These are phyloP conservation scores for Psilocybe subaeruginosa DNA, from an alignment of 768 basidiomycete species.

Conservation along the genomic window DNA sequence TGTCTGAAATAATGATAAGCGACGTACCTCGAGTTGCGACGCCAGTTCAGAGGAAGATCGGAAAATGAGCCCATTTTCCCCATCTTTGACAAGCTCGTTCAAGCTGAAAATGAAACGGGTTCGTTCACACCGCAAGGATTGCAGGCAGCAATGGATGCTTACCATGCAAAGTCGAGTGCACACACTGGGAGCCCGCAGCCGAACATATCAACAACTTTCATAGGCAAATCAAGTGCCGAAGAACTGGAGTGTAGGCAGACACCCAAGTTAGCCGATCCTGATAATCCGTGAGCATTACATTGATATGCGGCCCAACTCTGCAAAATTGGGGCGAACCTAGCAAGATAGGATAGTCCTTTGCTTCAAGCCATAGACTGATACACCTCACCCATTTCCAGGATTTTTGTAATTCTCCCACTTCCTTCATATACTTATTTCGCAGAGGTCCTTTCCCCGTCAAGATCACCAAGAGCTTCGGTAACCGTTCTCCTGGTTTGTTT, in stretches of 20 bases:
- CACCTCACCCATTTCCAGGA: constrained; percentile 81
- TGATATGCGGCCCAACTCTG: neutral
- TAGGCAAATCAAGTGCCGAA: constrained; percentile 90
- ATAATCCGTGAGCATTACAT: neutral
- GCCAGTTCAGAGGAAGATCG: constrained; percentile 67
- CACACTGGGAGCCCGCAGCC: constrained; percentile 95
- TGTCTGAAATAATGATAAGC: constrained; percentile 2
- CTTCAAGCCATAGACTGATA: constrained; percentile 85
- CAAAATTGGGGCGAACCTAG: constrained; percentile 55
- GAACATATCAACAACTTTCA: constrained; percentile 99
- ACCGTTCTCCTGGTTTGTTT: constrained; percentile 10
- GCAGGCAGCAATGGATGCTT: constrained; percentile 21
- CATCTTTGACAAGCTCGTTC: constrained; percentile 83
- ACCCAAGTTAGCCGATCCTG: constrained; percentile 91
- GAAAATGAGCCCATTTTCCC: constrained; percentile 85
- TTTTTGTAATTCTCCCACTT: constrained; percentile 60
- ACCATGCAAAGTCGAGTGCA: constrained; percentile 88
- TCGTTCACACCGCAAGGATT: neutral
- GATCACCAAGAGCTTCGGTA: constrained; percentile 82
- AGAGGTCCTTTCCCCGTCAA: constrained; percentile 93
- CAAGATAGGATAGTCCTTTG: constrained; percentile 86
- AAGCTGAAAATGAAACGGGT: constrained; percentile 50
- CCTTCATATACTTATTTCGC: constrained; percentile 70
- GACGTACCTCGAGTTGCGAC: constrained; percentile 66
- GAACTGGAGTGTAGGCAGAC: constrained; percentile 91